Base-by-base conservation (phyloP, 2,329 filamentous ascomycete genomes). In the Nemania sp. region DNA sequence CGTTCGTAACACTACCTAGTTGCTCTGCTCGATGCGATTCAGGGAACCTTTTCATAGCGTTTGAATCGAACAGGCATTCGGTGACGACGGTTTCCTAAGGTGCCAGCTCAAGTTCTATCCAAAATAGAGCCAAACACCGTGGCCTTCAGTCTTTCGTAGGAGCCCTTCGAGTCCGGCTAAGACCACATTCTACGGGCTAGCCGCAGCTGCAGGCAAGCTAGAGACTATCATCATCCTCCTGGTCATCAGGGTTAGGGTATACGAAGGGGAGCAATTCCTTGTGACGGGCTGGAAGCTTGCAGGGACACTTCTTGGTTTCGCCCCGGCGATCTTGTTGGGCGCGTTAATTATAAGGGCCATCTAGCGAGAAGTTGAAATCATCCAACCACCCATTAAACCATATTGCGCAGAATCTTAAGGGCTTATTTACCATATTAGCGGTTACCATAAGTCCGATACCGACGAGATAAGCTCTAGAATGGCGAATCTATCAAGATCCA, bases 151-250 rank as follows among this genome's bases (percentile, higher is more conserved):
- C 85, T 90, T 18, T 88, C 89, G 1, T 88, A 87, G 49, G 88
- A 91, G 74, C 85, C 89, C 49, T 91, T 91, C 74, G 88, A 88
- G 0, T 90, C 88, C 1, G 69, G 90, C 89, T 72, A 85, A 89
- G 47, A 88, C 85, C 58, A 88, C 88, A 0, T 89, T 87, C 66
- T 87, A 89, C 73, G 88, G 87, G 26, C 87, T 90, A 60, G 88
- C 87, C 0, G 88, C 88, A 0, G 88, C 88, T 0, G 83, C 84
- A 0, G 88, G 88, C 11, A 90, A 90, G 73, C 77, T 87, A 0
- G 88, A 87, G 26, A 86, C 85, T 66, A 83, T 89, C 58, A 77
- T 86, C 5, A 85, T 84, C 57, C 80, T 86, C 20, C 73, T 86
- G 13, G 79, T 86, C 27, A 83, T 86, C 15, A 70, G 72, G 24